These are phyloP conservation scores for Rheum nobile DNA, from an alignment of 148 eudicot genomes.

Conservation along the genomic window DNA sequence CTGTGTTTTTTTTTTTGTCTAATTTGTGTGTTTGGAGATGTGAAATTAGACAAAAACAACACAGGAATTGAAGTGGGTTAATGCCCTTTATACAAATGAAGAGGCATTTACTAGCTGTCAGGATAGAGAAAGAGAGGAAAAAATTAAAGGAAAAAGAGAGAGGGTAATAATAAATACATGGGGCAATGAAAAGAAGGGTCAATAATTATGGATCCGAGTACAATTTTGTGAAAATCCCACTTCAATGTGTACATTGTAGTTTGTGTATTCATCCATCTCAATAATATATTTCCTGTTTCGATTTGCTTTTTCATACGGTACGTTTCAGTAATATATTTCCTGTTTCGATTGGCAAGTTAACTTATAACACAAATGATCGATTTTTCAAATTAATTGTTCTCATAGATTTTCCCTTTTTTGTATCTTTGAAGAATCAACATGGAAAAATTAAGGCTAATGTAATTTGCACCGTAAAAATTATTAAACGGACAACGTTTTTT, in stretches of 20 bases:
- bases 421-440: too few species aligned
- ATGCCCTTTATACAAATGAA: slow-evolving; percentile 4
- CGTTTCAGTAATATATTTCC: background rate
- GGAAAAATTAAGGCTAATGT: too few species aligned
- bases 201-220: background rate
- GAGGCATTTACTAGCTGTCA: slow-evolving; percentile 2
- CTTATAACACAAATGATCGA: too few species aligned
- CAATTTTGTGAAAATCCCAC: background rate
- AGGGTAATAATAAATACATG: slow-evolving; percentile 1
- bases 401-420: too few species aligned
- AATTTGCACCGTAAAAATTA: too few species aligned
- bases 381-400: too few species aligned
- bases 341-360: too few species aligned
- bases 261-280: background rate
- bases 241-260: background rate
- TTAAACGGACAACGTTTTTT: too few species aligned
- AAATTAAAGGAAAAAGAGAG: background rate
- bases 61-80: background rate
- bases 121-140: background rate
- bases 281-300: background rate
- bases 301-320: background rate
- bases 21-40: background rate
- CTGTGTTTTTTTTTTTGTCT: background rate
- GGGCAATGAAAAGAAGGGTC: background rate
- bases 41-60: background rate